Conservation (phyloP, 75 land plant species). For the Larix kaempferi region DNA sequence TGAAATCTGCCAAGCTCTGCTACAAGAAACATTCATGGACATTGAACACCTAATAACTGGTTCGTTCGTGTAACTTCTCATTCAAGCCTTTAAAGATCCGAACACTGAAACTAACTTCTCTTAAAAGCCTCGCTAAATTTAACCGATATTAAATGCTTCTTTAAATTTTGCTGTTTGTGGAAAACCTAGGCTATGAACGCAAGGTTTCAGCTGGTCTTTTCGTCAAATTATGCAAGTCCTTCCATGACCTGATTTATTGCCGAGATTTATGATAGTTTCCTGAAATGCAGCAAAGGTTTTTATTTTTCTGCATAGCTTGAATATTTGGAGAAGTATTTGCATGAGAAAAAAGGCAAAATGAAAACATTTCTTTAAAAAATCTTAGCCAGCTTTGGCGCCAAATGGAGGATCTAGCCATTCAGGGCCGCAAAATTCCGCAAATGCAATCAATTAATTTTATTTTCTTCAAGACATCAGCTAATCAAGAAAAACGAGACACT, state of each 20-base stretch:
- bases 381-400: neutral
- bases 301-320: neutral
- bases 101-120: neutral
- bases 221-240: neutral
- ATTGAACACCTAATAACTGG: neutral
- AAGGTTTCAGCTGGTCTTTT: neutral
- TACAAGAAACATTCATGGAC: neutral
- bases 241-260: neutral
- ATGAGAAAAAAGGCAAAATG: neutral
- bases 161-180: too few species aligned
- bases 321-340: neutral
- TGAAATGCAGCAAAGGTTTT: neutral
- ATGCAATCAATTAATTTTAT: too few species aligned
- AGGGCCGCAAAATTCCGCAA: neutral
- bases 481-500: too few species aligned
- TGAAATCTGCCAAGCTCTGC: neutral
- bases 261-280: neutral
- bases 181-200: neutral
- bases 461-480: too few species aligned
- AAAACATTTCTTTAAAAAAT: neutral
- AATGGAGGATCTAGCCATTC: neutral
- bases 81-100: neutral
- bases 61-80: neutral
- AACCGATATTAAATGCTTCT: neutral
- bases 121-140: neutral